Evolutionary conservation across 108 stramenopile species (phyloP), one percentile per base, ranked within the genome.

Genomic region (Stephanodiscus minutulus): DNA sequence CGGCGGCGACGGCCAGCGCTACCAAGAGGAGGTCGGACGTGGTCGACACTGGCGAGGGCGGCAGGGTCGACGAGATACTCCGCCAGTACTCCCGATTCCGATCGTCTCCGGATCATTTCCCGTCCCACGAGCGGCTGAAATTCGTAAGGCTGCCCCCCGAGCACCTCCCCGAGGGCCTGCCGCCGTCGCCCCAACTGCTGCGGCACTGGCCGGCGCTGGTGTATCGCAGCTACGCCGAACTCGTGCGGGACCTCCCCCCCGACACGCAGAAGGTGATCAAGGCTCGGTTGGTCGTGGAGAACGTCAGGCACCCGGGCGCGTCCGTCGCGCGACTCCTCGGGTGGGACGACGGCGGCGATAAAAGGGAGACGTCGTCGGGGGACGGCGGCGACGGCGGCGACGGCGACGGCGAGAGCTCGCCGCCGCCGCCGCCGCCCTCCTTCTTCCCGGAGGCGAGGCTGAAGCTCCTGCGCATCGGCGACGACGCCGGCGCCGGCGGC

Each of bases 151-250:
- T 73, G 3, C 73, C 73, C 3, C 5, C 20, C 20, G 22, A 48
- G 36, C 43, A 27, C 25, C 37, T 66, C 27, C 73, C 73, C n/a
- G n/a, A n/a, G n/a, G n/a, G n/a, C n/a, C n/a, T n/a, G n/a, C 13
- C 49, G 59, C 36, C 59, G 21, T 37, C 8, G 7, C 2, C 61
- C 25, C n/a, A 25, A 0, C 20, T 46, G n/a, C 18, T 68, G 46
- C 39, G 60, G 20, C 44, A 60, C 17, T 75, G 74, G 74, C 74
- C 74, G 31, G 74, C 74, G 10, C 27, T 75, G 24, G 11, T 75
- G 18, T 75, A 75, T 44, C 18, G 28, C 9, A 68, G 37, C 29
- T 46, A 59, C 9, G 59, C 28, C 13, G 66, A 75, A 60, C 22
- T 67, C 11, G 18, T 75, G 13, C 66, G 66, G 6, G 74, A 75